phyloP scores from a whole-genome alignment of 257 asterid genomes.

The Linderniella brevidens region DNA sequence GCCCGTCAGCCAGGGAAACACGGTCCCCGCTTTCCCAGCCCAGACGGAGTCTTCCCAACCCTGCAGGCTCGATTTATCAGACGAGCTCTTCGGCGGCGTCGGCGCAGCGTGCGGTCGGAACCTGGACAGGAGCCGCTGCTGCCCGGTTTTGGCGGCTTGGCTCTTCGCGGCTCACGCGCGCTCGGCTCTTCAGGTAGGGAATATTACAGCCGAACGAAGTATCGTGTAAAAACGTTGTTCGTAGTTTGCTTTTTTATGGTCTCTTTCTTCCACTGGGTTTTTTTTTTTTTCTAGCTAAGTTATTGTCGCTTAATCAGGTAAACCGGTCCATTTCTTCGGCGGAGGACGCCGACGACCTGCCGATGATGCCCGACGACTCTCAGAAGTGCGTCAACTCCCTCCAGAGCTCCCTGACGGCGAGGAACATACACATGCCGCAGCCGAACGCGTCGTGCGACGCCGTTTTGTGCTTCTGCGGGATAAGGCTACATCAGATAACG shows the following conservation, averaged over 20 bases:
- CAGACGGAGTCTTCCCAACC: conserved; percentile 34
- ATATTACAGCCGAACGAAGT: too few species aligned
- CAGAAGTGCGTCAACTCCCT: conserved; percentile 85
- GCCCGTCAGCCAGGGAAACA: conserved; percentile 58
- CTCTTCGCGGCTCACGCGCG: conserved; percentile 92
- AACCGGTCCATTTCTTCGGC: conserved; percentile 17
- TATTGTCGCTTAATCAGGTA: too few species aligned
- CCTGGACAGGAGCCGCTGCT: conserved; percentile 89
- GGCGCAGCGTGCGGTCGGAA: conserved; percentile 67
- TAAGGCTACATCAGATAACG: conserved; percentile 76
- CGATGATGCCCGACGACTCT: conserved; percentile 95
- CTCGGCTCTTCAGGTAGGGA: conserved; percentile 67
- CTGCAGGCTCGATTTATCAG: conserved; percentile 68
- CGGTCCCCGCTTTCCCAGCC: conserved; percentile 83
- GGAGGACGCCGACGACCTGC: conserved; percentile 43
- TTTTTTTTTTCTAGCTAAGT: too few species aligned
- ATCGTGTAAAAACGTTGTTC: too few species aligned
- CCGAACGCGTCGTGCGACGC: conserved; percentile 85
- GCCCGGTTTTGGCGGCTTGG: conserved; percentile 98
- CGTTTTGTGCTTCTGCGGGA: conserved; percentile 88
- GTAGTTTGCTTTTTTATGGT: too few species aligned
- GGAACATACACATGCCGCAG: conserved; percentile 57
- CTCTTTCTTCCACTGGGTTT: too few species aligned
- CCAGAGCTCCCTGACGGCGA: conserved; percentile 43
- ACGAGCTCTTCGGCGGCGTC: conserved; percentile 88